Conservation (phyloP, 1,139 yeast genomes). For the Saccharomyces hybrid region DNA sequence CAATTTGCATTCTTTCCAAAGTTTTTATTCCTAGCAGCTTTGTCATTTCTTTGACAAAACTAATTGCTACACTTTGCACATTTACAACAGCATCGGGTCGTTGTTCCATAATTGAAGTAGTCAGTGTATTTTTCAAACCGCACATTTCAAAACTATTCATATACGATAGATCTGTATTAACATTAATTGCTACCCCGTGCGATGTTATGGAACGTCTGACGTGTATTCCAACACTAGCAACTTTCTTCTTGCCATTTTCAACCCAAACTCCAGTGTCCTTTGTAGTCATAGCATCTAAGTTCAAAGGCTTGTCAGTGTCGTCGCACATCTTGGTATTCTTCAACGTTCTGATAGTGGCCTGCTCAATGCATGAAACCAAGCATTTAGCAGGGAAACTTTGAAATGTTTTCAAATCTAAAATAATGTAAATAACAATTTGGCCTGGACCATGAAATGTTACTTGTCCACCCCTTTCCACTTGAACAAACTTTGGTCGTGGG, state of each 20-base stretch:
- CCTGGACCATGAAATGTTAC: slow-evolving; percentile 97
- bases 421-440: slow-evolving; percentile 79
- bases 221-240: slow-evolving; percentile 87
- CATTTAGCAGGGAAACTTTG: slow-evolving; percentile 59
- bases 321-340: slow-evolving; percentile 23
- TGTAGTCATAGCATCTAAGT: slow-evolving; percentile 46
- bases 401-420: slow-evolving; percentile 65
- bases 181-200: slow-evolving; percentile 84
- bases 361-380: slow-evolving; percentile 65
- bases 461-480: slow-evolving; percentile 91
- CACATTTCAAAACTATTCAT: slow-evolving; percentile 75
- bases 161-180: slow-evolving; percentile 61
- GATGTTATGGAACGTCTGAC: slow-evolving; percentile 79
- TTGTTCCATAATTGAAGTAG: slow-evolving; percentile 43
- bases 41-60: slow-evolving; percentile 49
- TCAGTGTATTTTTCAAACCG: slow-evolving; percentile 60
- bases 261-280: slow-evolving; percentile 88
- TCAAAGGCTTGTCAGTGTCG: slow-evolving; percentile 28
- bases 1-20: slow-evolving; percentile 37
- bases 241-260: slow-evolving; percentile 45
- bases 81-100: slow-evolving; percentile 13
- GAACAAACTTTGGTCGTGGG: slow-evolving; percentile 44
- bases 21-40: slow-evolving; percentile 39
- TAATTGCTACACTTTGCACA: slow-evolving; percentile 42
- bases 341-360: slow-evolving; percentile 52